Evolutionary conservation across 768 basidiomycete species (phyloP).

Genomic region (Leccinum incarnatum): DNA sequence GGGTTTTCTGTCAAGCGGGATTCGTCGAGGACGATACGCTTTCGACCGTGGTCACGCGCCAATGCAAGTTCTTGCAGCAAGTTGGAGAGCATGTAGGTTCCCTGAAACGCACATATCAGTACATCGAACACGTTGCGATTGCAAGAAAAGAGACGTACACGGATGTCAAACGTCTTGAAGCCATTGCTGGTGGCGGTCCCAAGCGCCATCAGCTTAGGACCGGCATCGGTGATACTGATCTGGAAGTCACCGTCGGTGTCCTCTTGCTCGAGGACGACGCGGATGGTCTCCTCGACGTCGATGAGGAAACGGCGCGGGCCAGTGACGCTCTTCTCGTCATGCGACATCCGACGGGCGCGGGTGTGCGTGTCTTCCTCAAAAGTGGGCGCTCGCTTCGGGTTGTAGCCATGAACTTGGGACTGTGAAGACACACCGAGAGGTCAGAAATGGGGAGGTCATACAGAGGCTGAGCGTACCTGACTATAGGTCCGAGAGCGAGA

Average conservation of each 20-base stretch:
- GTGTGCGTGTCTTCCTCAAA: conserved; percentile 78
- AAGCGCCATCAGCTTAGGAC: conserved; percentile 93
- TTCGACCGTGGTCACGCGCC: conserved; percentile 90
- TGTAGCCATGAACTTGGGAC: conserved; percentile 72
- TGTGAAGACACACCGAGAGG: conserved; percentile 27
- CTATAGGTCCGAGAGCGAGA: conserved; percentile 88
- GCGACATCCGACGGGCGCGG: conserved; percentile 79
- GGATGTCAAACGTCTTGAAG: conserved; percentile 95
- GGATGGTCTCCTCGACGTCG: conserved; percentile 97
- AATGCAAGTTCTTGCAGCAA: conserved; percentile 97
- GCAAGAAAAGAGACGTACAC: conserved; percentile 45
- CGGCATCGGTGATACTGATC: conserved; percentile 94
- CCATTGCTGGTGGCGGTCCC: conserved; percentile 98
- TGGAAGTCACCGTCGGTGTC: conserved; percentile 97
- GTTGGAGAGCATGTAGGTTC: conserved; percentile 99
- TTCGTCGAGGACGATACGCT: conserved; percentile 98
- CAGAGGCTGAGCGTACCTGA: conserved; percentile 54
- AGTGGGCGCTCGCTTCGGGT: conserved; percentile 64
- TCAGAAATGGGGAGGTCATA: conserved; percentile 9
- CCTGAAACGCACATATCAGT: conserved; percentile 44
- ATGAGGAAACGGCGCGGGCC: conserved; percentile 89
- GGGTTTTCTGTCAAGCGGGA: conserved; percentile 97
- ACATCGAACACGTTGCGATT: conserved; percentile 1
- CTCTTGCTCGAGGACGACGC: conserved; percentile 94
- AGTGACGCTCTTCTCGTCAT: conserved; percentile 83